Evolutionary conservation across 176 grass and related monocot species (phyloP).

Genomic region (Raddia guianensis): DNA sequence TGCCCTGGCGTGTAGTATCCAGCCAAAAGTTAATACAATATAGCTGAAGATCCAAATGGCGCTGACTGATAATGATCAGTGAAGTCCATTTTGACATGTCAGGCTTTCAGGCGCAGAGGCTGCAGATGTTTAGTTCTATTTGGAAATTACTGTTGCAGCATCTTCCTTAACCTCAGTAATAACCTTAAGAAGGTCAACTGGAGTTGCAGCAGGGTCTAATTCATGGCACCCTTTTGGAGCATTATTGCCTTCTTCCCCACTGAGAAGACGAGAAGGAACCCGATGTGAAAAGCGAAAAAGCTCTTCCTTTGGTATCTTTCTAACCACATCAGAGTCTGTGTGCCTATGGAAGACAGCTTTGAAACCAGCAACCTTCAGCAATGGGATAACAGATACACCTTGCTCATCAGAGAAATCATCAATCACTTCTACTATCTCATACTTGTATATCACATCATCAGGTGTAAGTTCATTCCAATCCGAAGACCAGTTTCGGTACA

Average conservation of each 20-base stretch:
- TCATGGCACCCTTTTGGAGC: constrained; percentile 80
- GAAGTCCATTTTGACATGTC: constrained; percentile 14
- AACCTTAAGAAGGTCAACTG: constrained; percentile 85
- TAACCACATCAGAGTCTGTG: constrained; percentile 60
- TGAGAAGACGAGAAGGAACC: constrained; percentile 80
- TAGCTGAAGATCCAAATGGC: constrained; percentile 19
- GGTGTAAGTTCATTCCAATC: constrained; percentile 73
- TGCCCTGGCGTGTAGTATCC: constrained; percentile 32
- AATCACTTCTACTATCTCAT: constrained; percentile 86
- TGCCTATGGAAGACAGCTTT: constrained; percentile 89
- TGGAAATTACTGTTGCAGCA: constrained; percentile 29
- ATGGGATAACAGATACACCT: constrained; percentile 66
- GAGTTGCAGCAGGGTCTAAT: constrained; percentile 89
- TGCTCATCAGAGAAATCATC: constrained; percentile 77
- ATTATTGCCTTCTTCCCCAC: constrained; percentile 73
- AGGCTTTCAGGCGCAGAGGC: not conserved
- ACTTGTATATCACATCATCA: constrained; percentile 87
- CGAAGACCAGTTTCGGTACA: constrained; percentile 78
- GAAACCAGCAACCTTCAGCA: constrained; percentile 93
- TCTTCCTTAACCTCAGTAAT: constrained; percentile 80
- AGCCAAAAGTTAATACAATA: constrained; percentile 36
- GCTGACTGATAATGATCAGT: not conserved
- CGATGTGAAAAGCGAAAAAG: constrained; percentile 90
- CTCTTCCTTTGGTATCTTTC: constrained; percentile 75
- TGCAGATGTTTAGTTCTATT: constrained; percentile 31